Evolutionary conservation across 352 stramenopile species (phyloP).

Genomic region (Plasmopara viticola): DNA sequence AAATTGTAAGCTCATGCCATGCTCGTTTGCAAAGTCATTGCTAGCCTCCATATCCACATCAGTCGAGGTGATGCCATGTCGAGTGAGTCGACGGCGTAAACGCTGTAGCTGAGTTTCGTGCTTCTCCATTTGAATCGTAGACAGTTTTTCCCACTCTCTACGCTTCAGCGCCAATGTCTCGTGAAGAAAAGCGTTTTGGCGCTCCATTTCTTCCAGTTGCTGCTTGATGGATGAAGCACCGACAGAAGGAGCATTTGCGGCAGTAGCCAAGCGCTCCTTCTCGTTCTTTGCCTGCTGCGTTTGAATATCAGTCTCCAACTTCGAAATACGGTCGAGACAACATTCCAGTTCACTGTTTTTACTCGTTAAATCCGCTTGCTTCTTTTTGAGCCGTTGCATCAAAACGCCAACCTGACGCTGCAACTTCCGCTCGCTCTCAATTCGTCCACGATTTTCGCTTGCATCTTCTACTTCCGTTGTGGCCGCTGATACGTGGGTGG

Average conservation of each 20-base stretch:
- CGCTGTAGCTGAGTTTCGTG: slow-evolving; percentile 50
- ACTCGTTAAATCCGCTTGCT: slow-evolving; percentile 41
- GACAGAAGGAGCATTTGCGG: slow-evolving; percentile 1
- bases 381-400: slow-evolving; percentile 62
- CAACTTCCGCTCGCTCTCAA: slow-evolving; percentile 66
- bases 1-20: slow-evolving; percentile 10
- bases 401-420: slow-evolving; percentile 63
- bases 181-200: slow-evolving; percentile 51
- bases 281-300: slow-evolving; percentile 15
- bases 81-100: slow-evolving; percentile 35
- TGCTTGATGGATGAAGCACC: slow-evolving; percentile 11
- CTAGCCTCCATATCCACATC: slow-evolving; percentile 11
- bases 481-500: slow-evolving; percentile 1
- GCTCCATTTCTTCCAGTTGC: slow-evolving; percentile 36
- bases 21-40: slow-evolving; percentile 2
- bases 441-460: slow-evolving; percentile 24
- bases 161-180: slow-evolving; percentile 57
- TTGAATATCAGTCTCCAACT: slow-evolving; percentile 32
- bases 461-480: slow-evolving; percentile 3
- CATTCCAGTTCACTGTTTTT: slow-evolving; percentile 39
- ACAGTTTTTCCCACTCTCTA: slow-evolving; percentile 54
- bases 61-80: slow-evolving; percentile 21
- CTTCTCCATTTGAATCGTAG: slow-evolving; percentile 40
- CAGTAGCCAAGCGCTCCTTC: slow-evolving; percentile 13
- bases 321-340: slow-evolving; percentile 25